Evolutionary conservation across 2,329 filamentous ascomycete genomes (phyloP).

Genomic region (Coleophoma cylindrospora): DNA sequence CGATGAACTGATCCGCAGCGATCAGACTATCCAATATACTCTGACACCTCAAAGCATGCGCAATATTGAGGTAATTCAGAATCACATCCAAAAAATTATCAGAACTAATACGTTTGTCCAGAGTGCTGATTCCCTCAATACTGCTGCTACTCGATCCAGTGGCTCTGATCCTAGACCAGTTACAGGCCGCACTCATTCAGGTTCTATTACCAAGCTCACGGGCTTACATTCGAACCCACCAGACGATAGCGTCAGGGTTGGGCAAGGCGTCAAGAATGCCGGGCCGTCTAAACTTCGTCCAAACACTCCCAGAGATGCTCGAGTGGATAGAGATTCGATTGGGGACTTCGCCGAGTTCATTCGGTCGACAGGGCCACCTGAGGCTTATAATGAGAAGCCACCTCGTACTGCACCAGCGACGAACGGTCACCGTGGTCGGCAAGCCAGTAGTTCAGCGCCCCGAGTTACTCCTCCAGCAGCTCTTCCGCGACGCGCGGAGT

Average conservation of each 20-base stretch:
- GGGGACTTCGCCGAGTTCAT: slow-evolving; percentile 88
- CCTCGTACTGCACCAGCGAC: slow-evolving; percentile 21
- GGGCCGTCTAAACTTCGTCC: slow-evolving; percentile 15
- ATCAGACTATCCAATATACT: slow-evolving; percentile 78
- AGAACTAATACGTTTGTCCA: slow-evolving; percentile 8
- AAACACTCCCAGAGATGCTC: slow-evolving; percentile 56
- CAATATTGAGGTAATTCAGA: slow-evolving; percentile 60
- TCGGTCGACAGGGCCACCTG: slow-evolving; percentile 56
- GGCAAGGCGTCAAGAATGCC: slow-evolving; percentile 8
- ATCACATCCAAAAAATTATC: not conserved
- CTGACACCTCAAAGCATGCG: slow-evolving; percentile 77
- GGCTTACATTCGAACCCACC: slow-evolving; percentile 15
- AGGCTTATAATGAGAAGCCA: slow-evolving; percentile 23
- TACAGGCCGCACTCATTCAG: slow-evolving; percentile 19
- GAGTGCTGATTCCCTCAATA: slow-evolving; percentile 9
- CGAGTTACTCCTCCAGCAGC: slow-evolving; percentile 9
- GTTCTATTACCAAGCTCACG: slow-evolving; percentile 16
- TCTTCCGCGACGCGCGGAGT: slow-evolving; percentile 20
- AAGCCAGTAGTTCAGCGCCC: slow-evolving; percentile 13
- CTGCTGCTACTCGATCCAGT: too few relatives aligned
- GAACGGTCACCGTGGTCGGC: slow-evolving; percentile 23
- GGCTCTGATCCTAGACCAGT: slow-evolving; percentile 7
- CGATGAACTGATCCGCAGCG: slow-evolving; percentile 75
- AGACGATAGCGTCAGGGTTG: slow-evolving; percentile 7
- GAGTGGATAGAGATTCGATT: slow-evolving; percentile 64